Percentiles rank a stretch among this genome's conserved stretches.
Conservation (phyloP, 2,329 filamentous ascomycete species). For the Fusarium denticulatum region DNA sequence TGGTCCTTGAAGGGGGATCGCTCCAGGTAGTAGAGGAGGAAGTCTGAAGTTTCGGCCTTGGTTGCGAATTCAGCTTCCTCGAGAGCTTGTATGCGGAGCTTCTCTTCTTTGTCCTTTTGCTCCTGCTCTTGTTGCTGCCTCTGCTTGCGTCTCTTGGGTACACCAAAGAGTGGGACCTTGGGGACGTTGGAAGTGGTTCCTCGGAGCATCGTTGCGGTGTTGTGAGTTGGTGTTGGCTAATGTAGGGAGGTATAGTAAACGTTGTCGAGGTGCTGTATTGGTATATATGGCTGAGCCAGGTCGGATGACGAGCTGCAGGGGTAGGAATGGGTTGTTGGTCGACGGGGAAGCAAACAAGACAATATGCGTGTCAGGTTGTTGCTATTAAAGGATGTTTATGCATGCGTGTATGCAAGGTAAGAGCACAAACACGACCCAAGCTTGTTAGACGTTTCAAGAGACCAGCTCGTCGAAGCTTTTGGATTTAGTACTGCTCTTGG, state of each 20-base stretch:
- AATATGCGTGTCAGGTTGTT: conserved; percentile 33
- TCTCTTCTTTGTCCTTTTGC: conserved; percentile 32
- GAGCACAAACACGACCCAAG: conserved; percentile 24
- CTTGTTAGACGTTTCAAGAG: conserved; percentile 29
- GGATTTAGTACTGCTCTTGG: background rate
- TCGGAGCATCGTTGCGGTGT: conserved; percentile 33
- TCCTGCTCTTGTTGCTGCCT: conserved; percentile 38
- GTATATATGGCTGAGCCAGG: conserved; percentile 1
- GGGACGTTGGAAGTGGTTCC: conserved; percentile 30
- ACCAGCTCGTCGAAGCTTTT: conserved; percentile 28
- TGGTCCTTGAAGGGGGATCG: conserved; percentile 41
- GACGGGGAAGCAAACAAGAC: conserved; percentile 22
- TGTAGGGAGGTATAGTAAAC: background rate
- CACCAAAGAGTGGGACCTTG: conserved; percentile 40
- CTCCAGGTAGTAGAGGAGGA: conserved; percentile 47
- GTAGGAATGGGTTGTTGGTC: conserved; percentile 11
- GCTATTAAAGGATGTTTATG: conserved; percentile 27
- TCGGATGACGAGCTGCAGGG: conserved; percentile 18
- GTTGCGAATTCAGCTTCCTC: conserved; percentile 46
- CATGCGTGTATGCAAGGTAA: conserved; percentile 14
- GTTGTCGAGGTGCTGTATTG: background rate
- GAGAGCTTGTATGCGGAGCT: conserved; percentile 37
- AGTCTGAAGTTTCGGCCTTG: conserved; percentile 46
- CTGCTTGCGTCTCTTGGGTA: conserved; percentile 43
- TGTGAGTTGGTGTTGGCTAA: background rate